Conservation (phyloP, 352 stramenopile species). For the Globisporangium carolinianum region DNA sequence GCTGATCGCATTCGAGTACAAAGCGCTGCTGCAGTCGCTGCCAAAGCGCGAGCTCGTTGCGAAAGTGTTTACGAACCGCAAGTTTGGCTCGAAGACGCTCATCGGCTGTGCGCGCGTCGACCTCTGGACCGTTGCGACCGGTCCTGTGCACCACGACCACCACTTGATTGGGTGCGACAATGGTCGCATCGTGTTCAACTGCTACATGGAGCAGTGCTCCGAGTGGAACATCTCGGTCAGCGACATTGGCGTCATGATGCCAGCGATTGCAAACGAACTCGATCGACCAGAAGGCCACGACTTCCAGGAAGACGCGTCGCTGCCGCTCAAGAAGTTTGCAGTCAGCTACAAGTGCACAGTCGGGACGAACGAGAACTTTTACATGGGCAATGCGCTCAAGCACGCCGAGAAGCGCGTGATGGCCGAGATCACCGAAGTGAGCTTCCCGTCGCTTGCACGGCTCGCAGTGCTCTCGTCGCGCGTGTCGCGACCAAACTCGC, state of each 20-base stretch:
- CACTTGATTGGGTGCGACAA: slow-evolving; percentile 83
- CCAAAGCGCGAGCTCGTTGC: slow-evolving; percentile 52
- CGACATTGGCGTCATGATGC: slow-evolving; percentile 86
- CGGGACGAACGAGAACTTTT: slow-evolving; percentile 81
- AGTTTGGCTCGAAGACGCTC: slow-evolving; percentile 69
- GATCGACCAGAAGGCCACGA: slow-evolving; percentile 84
- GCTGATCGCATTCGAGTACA: slow-evolving; percentile 85
- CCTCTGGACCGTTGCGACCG: slow-evolving; percentile 75
- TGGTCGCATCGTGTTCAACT: slow-evolving; percentile 86
- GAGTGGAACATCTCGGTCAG: slow-evolving; percentile 88
- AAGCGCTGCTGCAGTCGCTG: slow-evolving; percentile 47
- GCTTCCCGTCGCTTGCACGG: slow-evolving; percentile 78
- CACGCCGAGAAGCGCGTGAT: slow-evolving; percentile 71
- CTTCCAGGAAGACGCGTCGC: slow-evolving; percentile 84
- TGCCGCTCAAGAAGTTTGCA: slow-evolving; percentile 85
- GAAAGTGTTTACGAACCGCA: slow-evolving; percentile 82
- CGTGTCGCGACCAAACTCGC: slow-evolving; percentile 60
- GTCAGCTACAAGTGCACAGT: slow-evolving; percentile 90
- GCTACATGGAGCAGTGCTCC: slow-evolving; percentile 89
- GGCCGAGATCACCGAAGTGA: slow-evolving; percentile 79
- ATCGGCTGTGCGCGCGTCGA: slow-evolving; percentile 76
- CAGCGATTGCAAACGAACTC: slow-evolving; percentile 82
- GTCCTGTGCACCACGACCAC: slow-evolving; percentile 84
- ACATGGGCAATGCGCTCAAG: slow-evolving; percentile 81
- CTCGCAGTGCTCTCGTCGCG: slow-evolving; percentile 79